A percentile compares a stretch with the other conserved stretches of the same genome.
phyloP scores from a whole-genome alignment of 2,329 filamentous ascomycete species.

The Hymenoscyphus fraxineus region DNA sequence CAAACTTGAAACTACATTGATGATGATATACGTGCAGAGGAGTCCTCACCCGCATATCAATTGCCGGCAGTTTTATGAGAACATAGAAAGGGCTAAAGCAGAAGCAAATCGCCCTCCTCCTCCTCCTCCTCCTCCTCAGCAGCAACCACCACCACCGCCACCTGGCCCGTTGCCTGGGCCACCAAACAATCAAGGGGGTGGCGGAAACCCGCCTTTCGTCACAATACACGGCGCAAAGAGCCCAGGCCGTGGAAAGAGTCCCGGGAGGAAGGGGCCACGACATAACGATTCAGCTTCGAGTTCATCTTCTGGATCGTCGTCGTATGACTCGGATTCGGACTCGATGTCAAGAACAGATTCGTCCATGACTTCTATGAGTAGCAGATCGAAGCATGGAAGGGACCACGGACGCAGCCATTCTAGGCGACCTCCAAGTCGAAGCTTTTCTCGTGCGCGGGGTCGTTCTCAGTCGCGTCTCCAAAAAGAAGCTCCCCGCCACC shows the following conservation, averaged over 20 bases:
- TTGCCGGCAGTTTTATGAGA: constrained; percentile 16
- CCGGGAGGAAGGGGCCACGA: no score
- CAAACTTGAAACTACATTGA: constrained; percentile 26
- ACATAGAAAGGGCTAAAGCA: constrained; percentile 21
- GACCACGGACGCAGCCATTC: background rate
- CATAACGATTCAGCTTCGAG: constrained; percentile 4
- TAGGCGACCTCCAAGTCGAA: background rate
- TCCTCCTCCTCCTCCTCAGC: constrained; percentile 1
- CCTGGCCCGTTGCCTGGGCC: background rate
- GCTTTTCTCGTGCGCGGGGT: background rate
- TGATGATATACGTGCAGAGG: constrained; percentile 31
- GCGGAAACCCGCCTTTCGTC: background rate
- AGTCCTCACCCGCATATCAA: constrained; percentile 13
- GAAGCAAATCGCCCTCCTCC: background rate
- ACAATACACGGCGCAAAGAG: no score
- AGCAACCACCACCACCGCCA: constrained; percentile 11
- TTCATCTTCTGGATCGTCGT: background rate
- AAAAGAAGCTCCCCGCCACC: background rate
- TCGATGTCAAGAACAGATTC: background rate
- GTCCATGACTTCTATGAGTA: background rate
- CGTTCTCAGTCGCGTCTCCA: background rate
- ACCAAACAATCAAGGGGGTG: background rate
- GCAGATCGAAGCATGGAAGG: background rate
- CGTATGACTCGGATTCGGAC: background rate
- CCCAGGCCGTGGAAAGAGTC: no score